Base-by-base conservation (phyloP, 805 yeast species). In the Kuraishia hungarica region DNA sequence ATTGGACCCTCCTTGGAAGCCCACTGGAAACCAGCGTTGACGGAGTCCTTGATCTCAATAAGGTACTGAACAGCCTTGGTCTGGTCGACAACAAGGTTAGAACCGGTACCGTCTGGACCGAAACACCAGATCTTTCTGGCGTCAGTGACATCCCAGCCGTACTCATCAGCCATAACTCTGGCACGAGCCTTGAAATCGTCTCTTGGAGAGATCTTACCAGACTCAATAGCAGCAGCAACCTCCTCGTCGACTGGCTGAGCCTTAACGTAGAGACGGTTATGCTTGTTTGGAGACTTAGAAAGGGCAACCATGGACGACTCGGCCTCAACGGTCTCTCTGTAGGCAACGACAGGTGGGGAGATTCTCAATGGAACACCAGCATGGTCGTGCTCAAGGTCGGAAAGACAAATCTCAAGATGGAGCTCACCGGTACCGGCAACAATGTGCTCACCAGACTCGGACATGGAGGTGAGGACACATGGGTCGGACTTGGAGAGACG, bases 101-200 rank as follows among this genome's bases (percentile, higher is more conserved):
- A 92, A 81, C 99, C 99, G 77, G 82, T 86, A 80, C 97, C 97
- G 74, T 93, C 99, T 76, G 99, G 98, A 83, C 99, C 99, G 91
- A 93, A 93, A 88, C 97, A 90, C 99, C 99, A 93, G 75, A 93
- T 94, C 94, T 94, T 93, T 88, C 99, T 92, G 80, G 97, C 99
- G 75, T 93, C 99, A 68, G 97, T 85, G 75, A 94, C 97, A 76
- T 93, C 98, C 99, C 99, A 93, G 68, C 93, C 97, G 87, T 78
- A 94, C 77, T 94, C 97, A 77, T 93, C 98, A 74, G 98, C 98
- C 84, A 93, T 83, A 74, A 89, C 71, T 87, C 98, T 92, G 69
- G 98, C 99, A 85, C 99, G 92, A 70, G 89, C 88, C 86, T 93
- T 93, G 89, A 93, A 83, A 83, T 93, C 99, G 72, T 93, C 98